Base-by-base conservation (phyloP, 1,284 basidiomycete genomes). In the Ganoderma lucidum region DNA sequence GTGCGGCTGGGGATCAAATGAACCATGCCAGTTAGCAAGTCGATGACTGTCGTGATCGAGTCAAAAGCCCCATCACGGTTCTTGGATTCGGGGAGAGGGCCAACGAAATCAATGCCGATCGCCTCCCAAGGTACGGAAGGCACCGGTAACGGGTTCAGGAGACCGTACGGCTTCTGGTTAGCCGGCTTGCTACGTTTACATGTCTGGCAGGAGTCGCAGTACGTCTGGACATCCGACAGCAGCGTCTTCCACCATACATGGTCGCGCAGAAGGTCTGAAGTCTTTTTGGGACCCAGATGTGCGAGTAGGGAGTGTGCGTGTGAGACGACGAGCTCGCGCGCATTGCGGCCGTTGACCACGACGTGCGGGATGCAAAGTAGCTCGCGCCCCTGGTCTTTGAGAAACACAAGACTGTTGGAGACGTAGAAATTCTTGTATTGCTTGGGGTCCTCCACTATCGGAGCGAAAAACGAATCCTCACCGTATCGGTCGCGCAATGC, bases 51-150 rank as follows among this genome's bases (percentile, higher is more conserved):
- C 0, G 80, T 78, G 1, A 83, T 69, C 3, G 78, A 75, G 69
- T 80, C 78, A 60, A 74, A 80, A 8, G 69, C 62, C 0, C 77
- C 77, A 62, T 79, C 41, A n/a, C 73, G 62, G 30, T 73, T 77
- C 37, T 70, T 67, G 0, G 80, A 80, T 15, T 71, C 62, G 0
- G 78, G 81, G 10, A 83, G 65, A 0, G 80, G 81, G 9, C 81
- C 79, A 2, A 83, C 78, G 53, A 82, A 82, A 61, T 82, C 81
- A 23, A 82, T 76, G 0, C 76, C 78, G 0, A 81, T 78, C 0
- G 72, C 37, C 51, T 78, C 69, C 78, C 78, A 80, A n/a, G 78
- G 77, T 41, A 2, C n/a, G 6, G 14, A 6, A 0, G 63, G 63
- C 10, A 64, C 51, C 1, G 63, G 61, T 6, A 64, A 23, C 0